Evolutionary conservation across 768 basidiomycete genomes (phyloP).

Genomic region (Crucibulum laeve): DNA sequence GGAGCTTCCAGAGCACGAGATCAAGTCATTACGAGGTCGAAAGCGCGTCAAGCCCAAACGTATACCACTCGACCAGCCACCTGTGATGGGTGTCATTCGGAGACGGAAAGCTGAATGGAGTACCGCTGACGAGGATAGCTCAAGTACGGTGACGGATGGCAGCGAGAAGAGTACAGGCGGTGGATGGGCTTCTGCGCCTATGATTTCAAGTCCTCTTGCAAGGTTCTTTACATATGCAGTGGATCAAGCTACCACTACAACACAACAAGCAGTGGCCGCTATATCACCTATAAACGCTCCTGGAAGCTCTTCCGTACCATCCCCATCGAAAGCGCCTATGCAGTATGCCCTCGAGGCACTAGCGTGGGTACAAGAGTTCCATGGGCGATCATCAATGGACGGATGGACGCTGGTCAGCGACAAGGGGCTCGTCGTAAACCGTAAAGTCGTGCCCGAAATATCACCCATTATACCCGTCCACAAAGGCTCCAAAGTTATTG

Average conservation of each 20-base stretch:
- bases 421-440: conserved; percentile 71
- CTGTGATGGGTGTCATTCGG: conserved; percentile 68
- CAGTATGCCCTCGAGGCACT: conserved; percentile 81
- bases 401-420: conserved; percentile 80
- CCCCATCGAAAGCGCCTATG: conserved; percentile 64
- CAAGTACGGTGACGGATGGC: too few species aligned
- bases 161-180: conserved; percentile 4
- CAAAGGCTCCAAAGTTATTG: conserved; percentile 86
- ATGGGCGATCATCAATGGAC: conserved; percentile 13
- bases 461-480: conserved; percentile 82
- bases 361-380: conserved; percentile 68
- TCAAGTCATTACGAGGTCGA: conserved; percentile 75
- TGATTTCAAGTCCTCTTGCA: conserved; percentile 63
- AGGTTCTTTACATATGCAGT: conserved; percentile 73
- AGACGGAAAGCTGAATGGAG: conserved; percentile 72
- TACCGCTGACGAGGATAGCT: conserved; percentile 38
- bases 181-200: conserved; percentile 51
- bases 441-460: conserved; percentile 70
- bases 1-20: conserved; percentile 81
- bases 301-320: conserved; percentile 37
- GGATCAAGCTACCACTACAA: conserved; percentile 68
- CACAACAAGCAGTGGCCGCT: conserved; percentile 75
- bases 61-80: conserved; percentile 92
- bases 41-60: conserved; percentile 84
- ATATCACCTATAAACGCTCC: conserved; percentile 53